Conservation (phyloP, 176 grass and related monocot genomes). For the Phoenix dactylifera region DNA sequence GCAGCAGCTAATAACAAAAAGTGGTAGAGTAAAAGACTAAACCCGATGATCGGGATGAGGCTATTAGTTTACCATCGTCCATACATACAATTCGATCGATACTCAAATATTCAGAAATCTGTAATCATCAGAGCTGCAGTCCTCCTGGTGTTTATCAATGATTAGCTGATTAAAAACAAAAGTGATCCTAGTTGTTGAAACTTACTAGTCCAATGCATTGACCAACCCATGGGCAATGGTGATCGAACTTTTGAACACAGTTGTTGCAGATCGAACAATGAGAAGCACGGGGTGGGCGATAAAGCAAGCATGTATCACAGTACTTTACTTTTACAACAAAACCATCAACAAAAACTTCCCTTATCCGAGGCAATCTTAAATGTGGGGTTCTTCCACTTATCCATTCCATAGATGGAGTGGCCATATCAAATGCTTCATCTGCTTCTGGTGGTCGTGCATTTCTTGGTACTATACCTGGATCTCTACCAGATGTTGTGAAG, state of each 20-base stretch:
- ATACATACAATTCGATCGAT: too few species aligned
- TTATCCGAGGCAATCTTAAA: constrained; percentile 28
- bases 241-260: constrained; percentile 62
- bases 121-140: too few species aligned
- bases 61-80: too few species aligned
- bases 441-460: constrained; percentile 48
- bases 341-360: constrained; percentile 39
- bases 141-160: too few species aligned
- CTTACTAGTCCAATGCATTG: constrained; percentile 68
- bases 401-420: constrained; percentile 54
- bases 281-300: constrained; percentile 41
- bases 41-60: background rate
- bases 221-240: constrained; percentile 75
- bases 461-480: constrained; percentile 57
- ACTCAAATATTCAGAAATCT: too few species aligned
- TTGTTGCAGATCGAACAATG: constrained; percentile 72
- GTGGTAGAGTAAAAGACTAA: background rate
- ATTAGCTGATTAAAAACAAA: too few species aligned
- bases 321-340: constrained; percentile 49
- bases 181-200: background rate
- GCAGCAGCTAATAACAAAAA: background rate
- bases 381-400: constrained; percentile 31
- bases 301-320: constrained; percentile 54
- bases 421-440: constrained; percentile 19
- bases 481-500: constrained; percentile 37